Evolutionary conservation across 495 filamentous ascomycete species (phyloP).

Genomic region (Paragyromitra xinjiangensis): DNA sequence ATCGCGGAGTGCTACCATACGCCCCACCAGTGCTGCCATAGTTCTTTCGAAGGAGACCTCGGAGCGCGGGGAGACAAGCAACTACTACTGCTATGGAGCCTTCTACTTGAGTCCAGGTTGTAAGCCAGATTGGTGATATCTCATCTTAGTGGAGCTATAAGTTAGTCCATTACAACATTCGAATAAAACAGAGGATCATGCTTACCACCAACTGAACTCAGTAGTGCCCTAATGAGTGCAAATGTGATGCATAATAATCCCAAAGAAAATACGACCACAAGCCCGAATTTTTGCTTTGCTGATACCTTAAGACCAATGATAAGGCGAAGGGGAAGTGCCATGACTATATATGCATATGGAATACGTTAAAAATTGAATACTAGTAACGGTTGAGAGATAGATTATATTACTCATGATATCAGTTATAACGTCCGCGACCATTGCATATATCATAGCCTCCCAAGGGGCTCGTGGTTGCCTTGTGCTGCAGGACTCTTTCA

Average conservation of each 20-base stretch:
- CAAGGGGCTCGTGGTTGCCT: conserved; percentile 21
- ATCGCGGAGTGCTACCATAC: conserved; percentile 7
- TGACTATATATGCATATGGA: conserved; percentile 1
- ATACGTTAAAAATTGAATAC: neutral
- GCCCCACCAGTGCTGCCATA: conserved; percentile 19
- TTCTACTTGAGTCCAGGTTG: conserved; percentile 33
- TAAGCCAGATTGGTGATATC: conserved; percentile 29
- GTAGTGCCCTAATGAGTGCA: conserved; percentile 17
- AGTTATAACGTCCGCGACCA: conserved; percentile 26
- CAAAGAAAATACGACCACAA: conserved; percentile 26
- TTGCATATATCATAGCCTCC: conserved; percentile 35
- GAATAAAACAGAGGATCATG: neutral
- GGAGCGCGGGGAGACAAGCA: conserved; percentile 22
- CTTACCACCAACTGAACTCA: conserved; percentile 26
- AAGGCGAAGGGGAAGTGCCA: conserved; percentile 27
- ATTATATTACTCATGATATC: conserved; percentile 23
- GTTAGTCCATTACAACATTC: neutral
- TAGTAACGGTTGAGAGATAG: neutral
- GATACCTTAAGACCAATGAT: conserved; percentile 26
- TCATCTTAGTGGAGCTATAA: neutral
- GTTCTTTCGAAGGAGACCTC: conserved; percentile 22
- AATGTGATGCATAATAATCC: conserved; percentile 27
- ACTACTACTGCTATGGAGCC: conserved; percentile 26
- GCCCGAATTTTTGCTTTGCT: conserved; percentile 21
- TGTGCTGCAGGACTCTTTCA: conserved; percentile 18